These are phyloP conservation scores for Chionographis japonica DNA, from an alignment of 106 monocot genomes.

Conservation along the genomic window DNA sequence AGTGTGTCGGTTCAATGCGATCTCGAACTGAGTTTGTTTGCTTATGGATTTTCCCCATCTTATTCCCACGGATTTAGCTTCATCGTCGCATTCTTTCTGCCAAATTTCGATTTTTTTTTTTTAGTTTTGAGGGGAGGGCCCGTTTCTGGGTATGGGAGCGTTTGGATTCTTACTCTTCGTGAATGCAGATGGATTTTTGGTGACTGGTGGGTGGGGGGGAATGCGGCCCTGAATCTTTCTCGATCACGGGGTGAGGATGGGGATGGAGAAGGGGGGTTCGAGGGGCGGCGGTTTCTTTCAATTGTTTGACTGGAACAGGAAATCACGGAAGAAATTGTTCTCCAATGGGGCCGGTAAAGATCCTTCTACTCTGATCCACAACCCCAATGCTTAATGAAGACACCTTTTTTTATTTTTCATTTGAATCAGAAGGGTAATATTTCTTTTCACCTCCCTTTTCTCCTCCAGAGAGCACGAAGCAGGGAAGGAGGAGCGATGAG, in stretches of 20 bases:
- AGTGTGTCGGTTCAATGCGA: too few species aligned
- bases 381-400: too few species aligned
- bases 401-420: background rate
- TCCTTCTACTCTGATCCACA: too few species aligned
- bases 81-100: too few species aligned
- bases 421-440: background rate
- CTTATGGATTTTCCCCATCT: too few species aligned
- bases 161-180: too few species aligned
- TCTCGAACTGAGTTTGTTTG: too few species aligned
- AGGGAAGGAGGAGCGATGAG: constrained; percentile 39
- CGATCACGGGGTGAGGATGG: constrained; percentile 29
- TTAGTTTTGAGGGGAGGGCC: too few species aligned
- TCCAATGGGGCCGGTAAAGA: constrained; percentile 38
- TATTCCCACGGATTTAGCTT: too few species aligned
- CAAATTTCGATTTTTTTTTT: too few species aligned
- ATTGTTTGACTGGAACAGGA: constrained; percentile 88
- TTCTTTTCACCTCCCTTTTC: constrained; percentile 3
- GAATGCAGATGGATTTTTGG: background rate
- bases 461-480: constrained; percentile 52
- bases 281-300: constrained; percentile 75
- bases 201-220: background rate
- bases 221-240: background rate
- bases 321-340: constrained; percentile 86
- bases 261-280: constrained; percentile 46
- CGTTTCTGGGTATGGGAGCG: too few species aligned